Conservation (phyloP, 169 alveolate genomes). For the Plasmodium billcollinsi region DNA sequence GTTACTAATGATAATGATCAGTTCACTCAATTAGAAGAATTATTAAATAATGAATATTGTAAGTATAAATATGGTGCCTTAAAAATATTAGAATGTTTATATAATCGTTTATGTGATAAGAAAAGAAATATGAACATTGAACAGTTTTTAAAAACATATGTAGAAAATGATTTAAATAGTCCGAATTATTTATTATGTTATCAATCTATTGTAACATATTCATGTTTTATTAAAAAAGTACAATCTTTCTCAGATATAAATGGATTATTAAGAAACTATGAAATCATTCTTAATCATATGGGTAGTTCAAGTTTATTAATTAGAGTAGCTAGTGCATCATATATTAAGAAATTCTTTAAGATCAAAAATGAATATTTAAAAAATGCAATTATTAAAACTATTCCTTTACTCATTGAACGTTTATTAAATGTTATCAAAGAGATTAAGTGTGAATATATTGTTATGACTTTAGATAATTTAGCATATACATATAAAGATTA, state of each 20-base stretch:
- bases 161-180: constrained; percentile 65
- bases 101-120: constrained; percentile 56
- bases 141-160: constrained; percentile 52
- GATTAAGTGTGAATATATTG: constrained; percentile 68
- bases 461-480: constrained; percentile 68
- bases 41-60: constrained; percentile 43
- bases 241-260: constrained; percentile 40
- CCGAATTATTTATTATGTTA: constrained; percentile 54
- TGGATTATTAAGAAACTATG: constrained; percentile 35
- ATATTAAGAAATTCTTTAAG: constrained; percentile 61
- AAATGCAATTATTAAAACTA: constrained; percentile 44
- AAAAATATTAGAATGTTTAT: constrained; percentile 51
- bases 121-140: constrained; percentile 72
- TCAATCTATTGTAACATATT: constrained; percentile 72
- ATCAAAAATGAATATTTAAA: constrained; percentile 52
- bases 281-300: constrained; percentile 56
- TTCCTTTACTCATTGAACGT: constrained; percentile 58
- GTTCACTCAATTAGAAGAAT: constrained; percentile 2
- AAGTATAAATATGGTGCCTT: constrained; percentile 64
- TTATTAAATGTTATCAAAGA: constrained; percentile 61
- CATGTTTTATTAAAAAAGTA: constrained; percentile 47
- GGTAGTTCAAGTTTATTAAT: constrained; percentile 33
- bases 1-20: background rate
- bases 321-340: constrained; percentile 73
- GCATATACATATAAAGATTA: constrained; percentile 66